These are phyloP conservation scores for Obelidium mucronatum DNA, from an alignment of 192 early-diverging fungal species.

Conservation along the genomic window DNA sequence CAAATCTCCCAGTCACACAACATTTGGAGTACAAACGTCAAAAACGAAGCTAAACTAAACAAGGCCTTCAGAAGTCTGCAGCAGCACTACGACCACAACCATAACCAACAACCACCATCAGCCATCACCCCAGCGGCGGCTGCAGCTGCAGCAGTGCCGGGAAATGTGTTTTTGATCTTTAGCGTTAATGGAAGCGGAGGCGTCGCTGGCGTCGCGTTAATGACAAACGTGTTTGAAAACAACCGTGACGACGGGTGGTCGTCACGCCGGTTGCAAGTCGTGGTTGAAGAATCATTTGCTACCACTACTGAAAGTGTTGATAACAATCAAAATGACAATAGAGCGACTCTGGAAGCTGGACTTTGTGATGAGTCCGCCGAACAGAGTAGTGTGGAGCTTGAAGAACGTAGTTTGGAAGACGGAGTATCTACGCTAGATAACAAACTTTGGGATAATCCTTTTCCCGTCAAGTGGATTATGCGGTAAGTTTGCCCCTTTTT, in stretches of 20 bases:
- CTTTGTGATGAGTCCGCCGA: too few species aligned
- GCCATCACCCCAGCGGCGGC: too few species aligned
- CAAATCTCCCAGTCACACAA: background rate
- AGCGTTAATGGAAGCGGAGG: conserved; percentile 10
- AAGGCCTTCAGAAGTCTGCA: background rate
- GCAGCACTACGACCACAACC: too few species aligned
- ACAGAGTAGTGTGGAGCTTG: too few species aligned
- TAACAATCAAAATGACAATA: too few species aligned
- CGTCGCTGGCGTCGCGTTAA: conserved; percentile 9
- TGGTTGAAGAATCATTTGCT: background rate
- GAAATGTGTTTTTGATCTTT: conserved; percentile 24
- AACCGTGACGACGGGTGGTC: background rate
- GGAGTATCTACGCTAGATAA: too few species aligned
- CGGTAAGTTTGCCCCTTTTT: background rate
- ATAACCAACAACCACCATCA: too few species aligned
- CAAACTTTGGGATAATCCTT: background rate
- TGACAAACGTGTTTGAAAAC: conserved; percentile 5
- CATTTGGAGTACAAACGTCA: background rate
- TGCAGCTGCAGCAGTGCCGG: background rate
- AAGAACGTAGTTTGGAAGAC: too few species aligned
- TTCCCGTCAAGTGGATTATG: conserved; percentile 10
- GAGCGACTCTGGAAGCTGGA: too few species aligned
- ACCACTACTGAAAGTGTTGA: too few species aligned
- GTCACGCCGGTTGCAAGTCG: background rate
- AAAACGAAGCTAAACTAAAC: background rate